Conservation (phyloP, 148 eudicot species). For the Fallopia convolvulus region DNA sequence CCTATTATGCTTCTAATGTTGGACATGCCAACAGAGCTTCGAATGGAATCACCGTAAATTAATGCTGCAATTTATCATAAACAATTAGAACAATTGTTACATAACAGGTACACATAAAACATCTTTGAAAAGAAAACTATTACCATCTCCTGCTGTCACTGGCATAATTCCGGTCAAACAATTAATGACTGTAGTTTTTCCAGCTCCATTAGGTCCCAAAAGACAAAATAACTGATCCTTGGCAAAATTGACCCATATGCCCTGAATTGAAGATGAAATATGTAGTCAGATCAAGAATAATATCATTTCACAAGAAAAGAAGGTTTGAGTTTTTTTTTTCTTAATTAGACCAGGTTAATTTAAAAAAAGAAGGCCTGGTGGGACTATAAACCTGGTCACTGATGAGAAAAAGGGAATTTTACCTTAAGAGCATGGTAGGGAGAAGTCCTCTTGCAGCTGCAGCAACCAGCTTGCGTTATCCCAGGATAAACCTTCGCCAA, state of each 20-base stretch:
- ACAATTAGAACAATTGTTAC: background rate
- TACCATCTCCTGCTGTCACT: conserved; percentile 92
- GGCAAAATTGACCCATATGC: conserved; percentile 74
- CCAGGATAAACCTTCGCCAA: conserved; percentile 78
- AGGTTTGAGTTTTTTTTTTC: too few species aligned
- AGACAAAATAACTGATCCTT: conserved; percentile 91
- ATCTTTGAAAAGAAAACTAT: conserved; percentile 11
- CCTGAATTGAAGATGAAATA: conserved; percentile 30
- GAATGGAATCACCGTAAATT: conserved; percentile 64
- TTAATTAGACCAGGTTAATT: too few species aligned
- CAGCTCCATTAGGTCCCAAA: conserved; percentile 98
- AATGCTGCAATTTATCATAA: conserved; percentile 37
- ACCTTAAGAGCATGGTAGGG: conserved; percentile 87
- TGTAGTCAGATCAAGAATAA: background rate
- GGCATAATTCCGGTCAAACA: conserved; percentile 90
- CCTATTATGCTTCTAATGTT: conserved; percentile 74
- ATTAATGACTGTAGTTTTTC: conserved; percentile 87
- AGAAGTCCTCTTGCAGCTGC: conserved; percentile 35
- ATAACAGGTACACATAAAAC: background rate
- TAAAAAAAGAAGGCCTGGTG: too few species aligned
- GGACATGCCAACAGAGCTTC: conserved; percentile 71
- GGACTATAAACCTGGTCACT: too few species aligned
- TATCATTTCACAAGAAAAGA: background rate
- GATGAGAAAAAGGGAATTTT: background rate
- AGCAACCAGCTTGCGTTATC: conserved; percentile 15